Conservation (phyloP, 768 basidiomycete genomes). For the Austroboletus eburneus region DNA sequence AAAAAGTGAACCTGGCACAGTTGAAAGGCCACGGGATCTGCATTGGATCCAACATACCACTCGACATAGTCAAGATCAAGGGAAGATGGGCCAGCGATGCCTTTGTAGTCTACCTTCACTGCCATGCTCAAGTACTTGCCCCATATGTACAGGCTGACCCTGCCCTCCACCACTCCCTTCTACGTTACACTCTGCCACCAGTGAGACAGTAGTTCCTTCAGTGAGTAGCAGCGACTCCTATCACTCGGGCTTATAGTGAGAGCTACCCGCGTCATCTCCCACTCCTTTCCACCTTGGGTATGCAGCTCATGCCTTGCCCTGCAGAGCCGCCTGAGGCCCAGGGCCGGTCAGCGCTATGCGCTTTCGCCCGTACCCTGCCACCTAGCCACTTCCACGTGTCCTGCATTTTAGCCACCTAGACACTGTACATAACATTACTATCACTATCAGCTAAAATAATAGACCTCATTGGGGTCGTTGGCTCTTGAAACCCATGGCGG, state of each 20-base stretch:
- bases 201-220: background rate
- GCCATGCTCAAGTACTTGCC: slow-evolving; percentile 27
- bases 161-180: slow-evolving; percentile 1
- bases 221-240: too few relatives aligned
- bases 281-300: too few relatives aligned
- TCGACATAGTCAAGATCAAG: slow-evolving; percentile 35
- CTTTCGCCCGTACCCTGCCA: too few relatives aligned
- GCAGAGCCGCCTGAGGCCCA: too few relatives aligned
- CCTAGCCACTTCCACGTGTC: too few relatives aligned
- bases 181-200: slow-evolving; percentile 13
- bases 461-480: slow-evolving; percentile 36
- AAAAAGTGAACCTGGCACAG: slow-evolving; percentile 2
- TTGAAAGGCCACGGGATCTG: slow-evolving; percentile 26
- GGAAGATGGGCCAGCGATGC: slow-evolving; percentile 36
- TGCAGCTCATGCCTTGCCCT: too few relatives aligned
- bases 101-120: slow-evolving; percentile 26
- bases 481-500: slow-evolving; percentile 91
- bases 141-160: slow-evolving; percentile 28
- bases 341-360: too few relatives aligned
- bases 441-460: background rate
- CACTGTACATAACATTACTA: too few relatives aligned
- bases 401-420: too few relatives aligned
- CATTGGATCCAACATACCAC: slow-evolving; percentile 31
- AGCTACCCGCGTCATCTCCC: too few relatives aligned
- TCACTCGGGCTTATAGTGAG: too few relatives aligned